These are phyloP conservation scores for Phellinidium pouzarii DNA, from an alignment of 1,284 basidiomycete species.

Conservation along the genomic window DNA sequence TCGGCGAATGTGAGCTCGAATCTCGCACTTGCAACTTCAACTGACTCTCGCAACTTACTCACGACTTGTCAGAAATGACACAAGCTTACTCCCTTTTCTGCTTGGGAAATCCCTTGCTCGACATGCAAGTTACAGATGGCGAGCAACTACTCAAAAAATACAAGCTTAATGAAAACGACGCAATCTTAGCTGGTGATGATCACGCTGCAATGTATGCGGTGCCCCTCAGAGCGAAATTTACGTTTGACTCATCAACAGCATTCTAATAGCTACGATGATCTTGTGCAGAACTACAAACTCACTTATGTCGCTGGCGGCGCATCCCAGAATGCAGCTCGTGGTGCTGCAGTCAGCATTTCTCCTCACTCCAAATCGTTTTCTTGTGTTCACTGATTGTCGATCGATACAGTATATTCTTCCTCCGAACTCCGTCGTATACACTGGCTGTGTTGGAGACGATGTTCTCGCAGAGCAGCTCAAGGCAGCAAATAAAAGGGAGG, in stretches of 20 bases:
- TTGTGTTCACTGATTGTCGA: not conserved
- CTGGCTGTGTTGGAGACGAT: constrained; percentile 93
- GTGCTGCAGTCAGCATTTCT: constrained; percentile 75
- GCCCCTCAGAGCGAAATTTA: not conserved
- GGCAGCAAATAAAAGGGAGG: constrained; percentile 91
- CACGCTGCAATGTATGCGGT: constrained; percentile 72
- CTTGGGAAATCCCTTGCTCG: constrained; percentile 86
- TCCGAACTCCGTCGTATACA: constrained; percentile 87
- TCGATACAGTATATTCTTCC: constrained; percentile 77
- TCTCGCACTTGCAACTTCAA: not conserved
- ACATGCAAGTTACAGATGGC: constrained; percentile 82
- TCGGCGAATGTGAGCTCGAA: no score
- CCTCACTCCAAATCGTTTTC: constrained; percentile 7
- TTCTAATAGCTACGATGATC: constrained; percentile 76
- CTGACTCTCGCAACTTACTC: no score
- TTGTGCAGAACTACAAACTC: constrained; percentile 72
- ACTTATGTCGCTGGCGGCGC: constrained; percentile 97
- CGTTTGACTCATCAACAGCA: not conserved
- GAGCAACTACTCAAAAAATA: constrained; percentile 89
- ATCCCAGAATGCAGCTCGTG: constrained; percentile 93
- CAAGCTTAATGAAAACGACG: constrained; percentile 90
- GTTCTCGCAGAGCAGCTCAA: constrained; percentile 85
- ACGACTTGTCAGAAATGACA: no score
- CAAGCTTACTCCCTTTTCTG: constrained; percentile 57
- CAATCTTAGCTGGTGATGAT: constrained; percentile 89